Evolutionary conservation across 2,329 filamentous ascomycete species (phyloP).

Genomic region (Ceratocystis lukuohia): DNA sequence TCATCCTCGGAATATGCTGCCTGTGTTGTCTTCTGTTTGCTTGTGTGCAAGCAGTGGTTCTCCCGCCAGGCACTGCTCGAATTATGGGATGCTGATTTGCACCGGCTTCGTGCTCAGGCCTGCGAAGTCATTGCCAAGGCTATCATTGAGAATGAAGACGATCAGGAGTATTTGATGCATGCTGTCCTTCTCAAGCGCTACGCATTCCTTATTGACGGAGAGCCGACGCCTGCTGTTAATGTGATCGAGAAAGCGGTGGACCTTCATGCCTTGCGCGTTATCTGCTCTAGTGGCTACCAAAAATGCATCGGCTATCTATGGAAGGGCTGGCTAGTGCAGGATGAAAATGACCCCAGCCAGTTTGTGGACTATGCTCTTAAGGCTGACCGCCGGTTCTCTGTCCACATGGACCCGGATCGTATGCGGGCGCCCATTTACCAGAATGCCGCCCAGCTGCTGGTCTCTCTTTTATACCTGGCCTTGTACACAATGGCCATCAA

Average conservation of each 20-base stretch:
- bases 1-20: slow-evolving; percentile 46
- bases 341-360: slow-evolving; percentile 75
- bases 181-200: slow-evolving; percentile 78
- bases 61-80: slow-evolving; percentile 63
- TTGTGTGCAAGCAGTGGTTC: slow-evolving; percentile 63
- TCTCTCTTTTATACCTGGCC: slow-evolving; percentile 68
- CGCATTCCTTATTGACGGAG: slow-evolving; percentile 59
- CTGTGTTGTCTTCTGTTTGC: slow-evolving; percentile 73
- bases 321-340: slow-evolving; percentile 93
- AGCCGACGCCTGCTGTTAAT: slow-evolving; percentile 64
- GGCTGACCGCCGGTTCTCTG: slow-evolving; percentile 61
- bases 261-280: slow-evolving; percentile 74
- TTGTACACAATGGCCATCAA: slow-evolving; percentile 89
- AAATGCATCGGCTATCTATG: slow-evolving; percentile 89
- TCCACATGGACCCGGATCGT: slow-evolving; percentile 82
- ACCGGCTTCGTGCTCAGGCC: slow-evolving; percentile 62
- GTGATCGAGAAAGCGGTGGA: slow-evolving; percentile 91
- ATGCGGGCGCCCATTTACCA: slow-evolving; percentile 90
- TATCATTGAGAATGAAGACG: slow-evolving; percentile 69
- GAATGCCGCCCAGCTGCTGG: slow-evolving; percentile 73
- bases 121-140: slow-evolving; percentile 84
- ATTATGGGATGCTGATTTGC: slow-evolving; percentile 83
- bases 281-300: slow-evolving; percentile 86
- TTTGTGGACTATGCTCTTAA: slow-evolving; percentile 82
- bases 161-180: slow-evolving; percentile 65